Evolutionary conservation across 2,329 filamentous ascomycete genomes (phyloP), one percentile per base, ranked within the genome.

Genomic region (Huntiella omanensis): DNA sequence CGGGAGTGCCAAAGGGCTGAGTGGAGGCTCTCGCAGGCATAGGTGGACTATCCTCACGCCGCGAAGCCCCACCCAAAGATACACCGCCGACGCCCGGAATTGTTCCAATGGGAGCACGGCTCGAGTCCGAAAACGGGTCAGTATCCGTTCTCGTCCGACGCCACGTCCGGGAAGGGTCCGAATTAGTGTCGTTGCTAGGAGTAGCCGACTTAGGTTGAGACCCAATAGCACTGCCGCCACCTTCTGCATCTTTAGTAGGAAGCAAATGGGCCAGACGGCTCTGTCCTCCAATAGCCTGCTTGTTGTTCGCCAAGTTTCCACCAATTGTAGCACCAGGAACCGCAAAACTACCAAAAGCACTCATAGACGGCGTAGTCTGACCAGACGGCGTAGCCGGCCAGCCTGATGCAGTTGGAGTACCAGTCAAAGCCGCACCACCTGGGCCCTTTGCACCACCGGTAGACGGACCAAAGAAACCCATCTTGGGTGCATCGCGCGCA

Each of bases 321-420:
- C 70, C 65, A 28, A 75, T 67, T 5, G 71, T 62, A 13, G 72
- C 66, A 33, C 70, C 68, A 28, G 73, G 61, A 45, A 92, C 61
- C n/a, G 82, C 79, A 60, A 96, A 96, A 55, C 78, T 91, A 8
- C 88, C 88, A 62, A 98, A 98, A 16, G 79, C 79, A 33, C 88
- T 86, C 68, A 87, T 82, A 2, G 77, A 75, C 8, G 51, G 48
- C 3, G 44, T 50, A n/a, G 43, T 49, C 37, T 49, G 48, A n/a
- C 48, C 68, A 46, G 74, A 73, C 16, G 74, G 69, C 11, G 73
- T 59, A 3, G 60, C 54, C 15, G 61, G 59, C 62, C 62, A 65
- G 6, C 62, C 69, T 52, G 71, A 66, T 3, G 59, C 63, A 1
- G 64, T 55, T 28, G 60, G 62, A n/a, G 68, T 66, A 5, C 64